A percentile compares a stretch with the other conserved stretches of the same genome.
Conservation (phyloP, 768 basidiomycete genomes). For the Agaricus sinodeliciosus region DNA sequence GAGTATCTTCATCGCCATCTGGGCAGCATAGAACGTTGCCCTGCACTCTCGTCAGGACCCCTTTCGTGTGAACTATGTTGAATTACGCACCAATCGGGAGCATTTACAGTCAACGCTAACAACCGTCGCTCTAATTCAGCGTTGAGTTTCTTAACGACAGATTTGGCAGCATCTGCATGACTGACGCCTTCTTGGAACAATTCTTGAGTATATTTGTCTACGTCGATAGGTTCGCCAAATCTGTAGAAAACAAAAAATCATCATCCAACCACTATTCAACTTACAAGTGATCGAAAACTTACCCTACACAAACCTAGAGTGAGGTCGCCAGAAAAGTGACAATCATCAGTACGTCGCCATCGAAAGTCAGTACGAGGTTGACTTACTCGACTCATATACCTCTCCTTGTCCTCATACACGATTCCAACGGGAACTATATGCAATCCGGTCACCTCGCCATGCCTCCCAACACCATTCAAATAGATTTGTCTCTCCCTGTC, state of each 20-base stretch:
- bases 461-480: constrained; percentile 12
- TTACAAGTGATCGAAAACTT: not conserved
- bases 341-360: not conserved
- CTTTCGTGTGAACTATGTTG: not conserved
- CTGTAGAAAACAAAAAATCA: constrained; percentile 20
- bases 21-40: constrained; percentile 55
- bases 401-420: constrained; percentile 64
- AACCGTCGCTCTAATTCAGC: constrained; percentile 41
- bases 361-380: not conserved
- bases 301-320: constrained; percentile 20
- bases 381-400: constrained; percentile 53
- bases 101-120: constrained; percentile 52
- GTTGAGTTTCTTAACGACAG: constrained; percentile 54
- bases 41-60: constrained; percentile 23
- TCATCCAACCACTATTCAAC: not conserved
- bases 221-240: constrained; percentile 45
- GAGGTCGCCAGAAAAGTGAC: not conserved
- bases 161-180: constrained; percentile 28
- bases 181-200: constrained; percentile 32
- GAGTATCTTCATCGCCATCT: constrained; percentile 50
- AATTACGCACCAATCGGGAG: constrained; percentile 53
- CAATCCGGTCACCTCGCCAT: constrained; percentile 23
- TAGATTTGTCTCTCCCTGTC: constrained; percentile 7
- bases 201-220: constrained; percentile 45
- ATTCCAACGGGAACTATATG: constrained; percentile 58